Percentiles rank a stretch among this genome's conserved stretches.
phyloP scores from a whole-genome alignment of 345 rosid genomes.

The Firmiana major region DNA sequence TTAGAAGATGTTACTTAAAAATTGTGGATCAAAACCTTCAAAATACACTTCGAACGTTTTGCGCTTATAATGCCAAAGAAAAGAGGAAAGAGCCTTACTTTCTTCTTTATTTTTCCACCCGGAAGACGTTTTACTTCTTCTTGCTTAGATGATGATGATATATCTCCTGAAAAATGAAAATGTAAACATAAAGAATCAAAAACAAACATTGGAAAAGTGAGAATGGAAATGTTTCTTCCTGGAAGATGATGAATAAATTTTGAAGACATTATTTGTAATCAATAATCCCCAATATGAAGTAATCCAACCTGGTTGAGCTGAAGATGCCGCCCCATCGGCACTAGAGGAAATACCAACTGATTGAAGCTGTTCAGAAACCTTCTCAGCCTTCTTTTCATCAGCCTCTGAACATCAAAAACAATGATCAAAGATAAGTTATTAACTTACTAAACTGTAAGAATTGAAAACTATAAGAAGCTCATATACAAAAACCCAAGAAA shows the following conservation, averaged over 20 bases:
- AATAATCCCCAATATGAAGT: neutral
- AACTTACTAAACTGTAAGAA: neutral
- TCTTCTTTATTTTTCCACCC: conserved; percentile 91
- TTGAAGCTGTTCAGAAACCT: conserved; percentile 66
- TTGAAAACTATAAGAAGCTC: neutral
- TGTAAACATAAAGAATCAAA: neutral
- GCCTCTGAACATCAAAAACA: conserved; percentile 40
- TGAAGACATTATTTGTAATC: neutral
- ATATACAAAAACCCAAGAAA: neutral
- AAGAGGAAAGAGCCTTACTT: conserved; percentile 40
- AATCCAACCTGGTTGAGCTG: conserved; percentile 7
- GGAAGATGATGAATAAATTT: neutral
- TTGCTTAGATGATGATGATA: conserved; percentile 45
- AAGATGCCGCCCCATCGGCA: conserved; percentile 43
- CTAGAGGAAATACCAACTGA: conserved; percentile 61
- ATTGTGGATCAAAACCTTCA: neutral
- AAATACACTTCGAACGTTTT: neutral
- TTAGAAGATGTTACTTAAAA: neutral
- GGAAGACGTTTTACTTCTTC: conserved; percentile 92
- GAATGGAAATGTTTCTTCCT: neutral
- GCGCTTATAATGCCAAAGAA: neutral
- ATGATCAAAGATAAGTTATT: neutral
- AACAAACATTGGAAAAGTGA: neutral
- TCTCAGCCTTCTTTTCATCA: conserved; percentile 54
- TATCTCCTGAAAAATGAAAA: conserved; percentile 30